Conservation (phyloP, 768 basidiomycete genomes). For the Macrolepiota fuliginosa region DNA sequence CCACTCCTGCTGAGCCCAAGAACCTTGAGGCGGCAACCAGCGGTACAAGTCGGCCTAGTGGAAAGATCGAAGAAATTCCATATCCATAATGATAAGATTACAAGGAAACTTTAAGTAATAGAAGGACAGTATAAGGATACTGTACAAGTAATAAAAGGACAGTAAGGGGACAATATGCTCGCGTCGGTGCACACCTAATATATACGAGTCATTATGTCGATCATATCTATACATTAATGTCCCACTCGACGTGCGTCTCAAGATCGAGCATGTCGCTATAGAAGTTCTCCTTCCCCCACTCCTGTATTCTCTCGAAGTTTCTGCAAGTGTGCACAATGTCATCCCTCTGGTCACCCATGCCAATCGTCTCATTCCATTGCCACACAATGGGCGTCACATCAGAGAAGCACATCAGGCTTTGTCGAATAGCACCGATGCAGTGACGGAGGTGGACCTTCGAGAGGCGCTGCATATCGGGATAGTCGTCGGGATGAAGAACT, state of each 20-base stretch:
- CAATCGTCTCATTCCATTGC: slow-evolving; percentile 18
- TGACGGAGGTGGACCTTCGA: slow-evolving; percentile 18
- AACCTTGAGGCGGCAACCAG: too few relatives aligned
- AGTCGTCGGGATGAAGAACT: slow-evolving; percentile 15
- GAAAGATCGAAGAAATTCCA: slow-evolving; percentile 5
- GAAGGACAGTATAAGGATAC: background rate
- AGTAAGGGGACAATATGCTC: background rate
- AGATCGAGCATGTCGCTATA: slow-evolving; percentile 1
- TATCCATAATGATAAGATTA: background rate
- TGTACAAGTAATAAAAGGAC: background rate
- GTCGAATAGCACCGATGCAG: slow-evolving; percentile 20
- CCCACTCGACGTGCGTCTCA: slow-evolving; percentile 6
- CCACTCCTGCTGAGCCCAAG: background rate
- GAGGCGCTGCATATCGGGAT: slow-evolving; percentile 14
- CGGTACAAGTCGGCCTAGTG: background rate
- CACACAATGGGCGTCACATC: slow-evolving; percentile 20
- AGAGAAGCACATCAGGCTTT: slow-evolving; percentile 20
- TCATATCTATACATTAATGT: background rate
- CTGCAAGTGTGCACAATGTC: slow-evolving; percentile 19
- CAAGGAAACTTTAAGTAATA: background rate
- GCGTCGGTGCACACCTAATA: background rate
- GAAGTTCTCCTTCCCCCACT: slow-evolving; percentile 18
- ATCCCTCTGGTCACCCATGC: background rate
- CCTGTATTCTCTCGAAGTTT: slow-evolving; percentile 18
- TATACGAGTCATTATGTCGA: background rate